Evolutionary conservation across 1,139 yeast species (phyloP).

Genomic region (Zygosaccharomyces sapae): DNA sequence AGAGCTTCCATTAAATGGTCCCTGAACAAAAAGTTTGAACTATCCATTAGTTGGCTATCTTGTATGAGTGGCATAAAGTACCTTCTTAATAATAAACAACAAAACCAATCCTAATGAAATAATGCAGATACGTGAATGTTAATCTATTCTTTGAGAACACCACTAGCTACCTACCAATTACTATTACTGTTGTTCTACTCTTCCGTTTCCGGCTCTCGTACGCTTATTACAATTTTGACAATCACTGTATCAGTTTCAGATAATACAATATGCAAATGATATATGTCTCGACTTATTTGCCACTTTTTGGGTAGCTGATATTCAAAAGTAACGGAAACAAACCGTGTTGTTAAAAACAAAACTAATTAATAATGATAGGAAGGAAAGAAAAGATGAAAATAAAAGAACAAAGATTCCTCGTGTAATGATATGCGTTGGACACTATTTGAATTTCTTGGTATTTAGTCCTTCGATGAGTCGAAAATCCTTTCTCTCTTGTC

Average conservation of each 20-base stretch:
- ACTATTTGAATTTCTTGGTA: conserved; percentile 2
- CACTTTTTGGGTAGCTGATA: background rate
- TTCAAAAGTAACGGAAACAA: conserved; percentile 7
- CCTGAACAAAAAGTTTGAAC: conserved; percentile 21
- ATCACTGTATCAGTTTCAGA: background rate
- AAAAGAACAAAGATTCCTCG: conserved; percentile 5
- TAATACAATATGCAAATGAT: conserved; percentile 7
- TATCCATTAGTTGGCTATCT: conserved; percentile 20
- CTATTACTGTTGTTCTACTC: background rate
- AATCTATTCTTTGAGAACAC: background rate
- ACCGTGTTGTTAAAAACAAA: conserved; percentile 5
- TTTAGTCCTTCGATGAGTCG: conserved; percentile 5
- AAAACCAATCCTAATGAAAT: background rate
- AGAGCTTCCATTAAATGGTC: conserved; percentile 22
- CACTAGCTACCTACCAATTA: background rate
- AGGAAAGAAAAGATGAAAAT: background rate
- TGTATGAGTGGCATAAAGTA: conserved; percentile 14
- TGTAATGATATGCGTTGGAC: conserved; percentile 2
- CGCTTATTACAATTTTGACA: background rate
- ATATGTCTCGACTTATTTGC: conserved; percentile 3
- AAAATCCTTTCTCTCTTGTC: conserved; percentile 2
- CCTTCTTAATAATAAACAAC: conserved; percentile 1
- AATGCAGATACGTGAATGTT: background rate
- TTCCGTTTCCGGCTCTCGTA: background rate
- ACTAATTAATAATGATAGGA: conserved; percentile 1